A percentile compares a stretch with the other conserved stretches of the same genome.
phyloP scores from a whole-genome alignment of 352 stramenopile genomes.

The Phytophthora macrochlamydospora region DNA sequence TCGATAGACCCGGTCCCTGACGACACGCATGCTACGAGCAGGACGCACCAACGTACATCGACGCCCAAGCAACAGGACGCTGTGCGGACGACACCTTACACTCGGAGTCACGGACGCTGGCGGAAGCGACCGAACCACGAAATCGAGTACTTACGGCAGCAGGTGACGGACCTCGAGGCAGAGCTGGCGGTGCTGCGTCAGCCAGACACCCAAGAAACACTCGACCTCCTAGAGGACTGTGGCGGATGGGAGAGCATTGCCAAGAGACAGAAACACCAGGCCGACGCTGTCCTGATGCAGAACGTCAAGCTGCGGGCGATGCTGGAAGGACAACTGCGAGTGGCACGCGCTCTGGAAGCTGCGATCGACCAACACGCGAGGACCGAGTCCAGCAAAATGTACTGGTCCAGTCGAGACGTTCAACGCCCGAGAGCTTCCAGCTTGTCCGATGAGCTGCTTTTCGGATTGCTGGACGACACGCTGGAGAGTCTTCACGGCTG shows the following conservation, averaged over 20 bases:
- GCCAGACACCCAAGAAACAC: slow-evolving; percentile 2
- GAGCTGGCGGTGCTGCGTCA: slow-evolving; percentile 21
- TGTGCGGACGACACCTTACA: slow-evolving; percentile 17
- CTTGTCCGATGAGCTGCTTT: slow-evolving; percentile 18
- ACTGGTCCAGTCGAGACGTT: slow-evolving; percentile 6
- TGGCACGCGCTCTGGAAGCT: slow-evolving; percentile 6
- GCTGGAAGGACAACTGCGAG: slow-evolving; percentile 8
- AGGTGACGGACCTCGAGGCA: slow-evolving; percentile 23
- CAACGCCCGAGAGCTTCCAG: not conserved
- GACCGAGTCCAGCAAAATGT: slow-evolving; percentile 3
- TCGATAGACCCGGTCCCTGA: no score
- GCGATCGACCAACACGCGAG: slow-evolving; percentile 16
- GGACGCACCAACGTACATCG: not conserved
- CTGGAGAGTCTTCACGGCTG: slow-evolving; percentile 7
- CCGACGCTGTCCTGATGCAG: slow-evolving; percentile 5
- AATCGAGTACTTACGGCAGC: slow-evolving; percentile 29
- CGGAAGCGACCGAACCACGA: slow-evolving; percentile 32
- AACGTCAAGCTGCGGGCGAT: slow-evolving; percentile 11
- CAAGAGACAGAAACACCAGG: not conserved
- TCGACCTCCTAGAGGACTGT: not conserved
- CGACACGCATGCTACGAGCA: no score
- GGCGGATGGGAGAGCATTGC: slow-evolving; percentile 9
- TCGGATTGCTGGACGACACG: slow-evolving; percentile 12
- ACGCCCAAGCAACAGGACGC: not conserved
- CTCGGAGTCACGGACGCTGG: slow-evolving; percentile 10